phyloP scores from a whole-genome alignment of 345 rosid species.

The Lepidium africanum region DNA sequence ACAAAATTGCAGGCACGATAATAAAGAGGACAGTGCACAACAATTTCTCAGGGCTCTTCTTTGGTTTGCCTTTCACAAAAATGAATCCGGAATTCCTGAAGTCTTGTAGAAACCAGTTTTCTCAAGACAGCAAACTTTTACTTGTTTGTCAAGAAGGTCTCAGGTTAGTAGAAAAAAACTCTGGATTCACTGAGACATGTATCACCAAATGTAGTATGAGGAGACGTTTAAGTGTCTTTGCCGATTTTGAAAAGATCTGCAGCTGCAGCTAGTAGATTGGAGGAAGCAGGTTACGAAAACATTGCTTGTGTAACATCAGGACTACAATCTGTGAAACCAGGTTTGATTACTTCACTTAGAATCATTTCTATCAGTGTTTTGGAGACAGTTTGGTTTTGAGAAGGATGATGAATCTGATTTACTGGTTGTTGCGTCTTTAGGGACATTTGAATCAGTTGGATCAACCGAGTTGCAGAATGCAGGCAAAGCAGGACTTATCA shows the following conservation, averaged over 20 bases:
- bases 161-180: conserved; percentile 45
- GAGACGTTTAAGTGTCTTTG: not conserved
- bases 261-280: conserved; percentile 72
- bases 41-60: conserved; percentile 86
- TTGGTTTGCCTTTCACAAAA: conserved; percentile 82
- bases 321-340: conserved; percentile 80
- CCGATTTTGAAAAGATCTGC: conserved; percentile 54
- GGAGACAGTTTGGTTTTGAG: not conserved
- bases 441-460: conserved; percentile 71
- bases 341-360: conserved; percentile 27
- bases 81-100: conserved; percentile 63
- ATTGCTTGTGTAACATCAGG: conserved; percentile 85
- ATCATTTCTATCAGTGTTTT: not conserved
- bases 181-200: conserved; percentile 1
- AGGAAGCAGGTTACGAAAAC: conserved; percentile 62
- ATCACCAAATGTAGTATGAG: not conserved
- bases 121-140: conserved; percentile 63
- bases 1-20: conserved; percentile 50
- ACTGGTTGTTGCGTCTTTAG: conserved; percentile 29
- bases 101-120: conserved; percentile 48
- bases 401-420: not conserved
- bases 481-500: conserved; percentile 87
- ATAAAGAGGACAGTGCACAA: conserved; percentile 82
- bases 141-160: conserved; percentile 94
- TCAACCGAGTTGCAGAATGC: conserved; percentile 65